A percentile compares a stretch with the other conserved stretches of the same genome.
These are phyloP conservation scores for Aspergillus costaricaensis DNA, from an alignment of 2,329 filamentous ascomycete species.

Conservation along the genomic window DNA sequence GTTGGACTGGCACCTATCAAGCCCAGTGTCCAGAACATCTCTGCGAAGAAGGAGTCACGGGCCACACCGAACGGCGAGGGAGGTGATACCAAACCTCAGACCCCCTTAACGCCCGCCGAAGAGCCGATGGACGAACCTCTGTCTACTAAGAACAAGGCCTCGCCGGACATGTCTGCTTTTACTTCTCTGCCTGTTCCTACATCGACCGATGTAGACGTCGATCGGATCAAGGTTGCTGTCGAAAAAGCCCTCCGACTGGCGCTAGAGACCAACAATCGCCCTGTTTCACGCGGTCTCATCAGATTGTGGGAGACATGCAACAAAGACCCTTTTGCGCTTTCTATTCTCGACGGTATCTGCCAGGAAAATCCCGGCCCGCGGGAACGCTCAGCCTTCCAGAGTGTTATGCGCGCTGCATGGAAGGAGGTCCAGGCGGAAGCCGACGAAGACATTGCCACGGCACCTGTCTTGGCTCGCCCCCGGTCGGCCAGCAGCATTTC, in stretches of 20 bases:
- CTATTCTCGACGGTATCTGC: constrained; percentile 33
- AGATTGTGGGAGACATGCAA: constrained; percentile 30
- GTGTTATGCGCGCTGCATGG: constrained; percentile 32
- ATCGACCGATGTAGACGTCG: constrained; percentile 30
- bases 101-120: constrained; percentile 18
- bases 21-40: constrained; percentile 43
- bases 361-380: constrained; percentile 28
- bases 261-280: constrained; percentile 30
- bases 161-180: constrained; percentile 22
- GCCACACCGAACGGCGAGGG: constrained; percentile 16
- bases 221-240: constrained; percentile 31
- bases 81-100: constrained; percentile 16
- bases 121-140: constrained; percentile 14
- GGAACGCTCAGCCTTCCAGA: constrained; percentile 33
- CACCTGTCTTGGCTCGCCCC: constrained; percentile 20
- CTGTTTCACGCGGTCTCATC: constrained; percentile 32
- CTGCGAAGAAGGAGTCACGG: constrained; percentile 45
- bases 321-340: constrained; percentile 35
- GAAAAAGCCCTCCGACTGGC: constrained; percentile 31
- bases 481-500: constrained; percentile 36
- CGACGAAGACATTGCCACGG: constrained; percentile 5
- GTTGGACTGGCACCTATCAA: constrained; percentile 48
- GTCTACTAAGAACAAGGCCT: constrained; percentile 13
- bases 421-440: constrained; percentile 15
- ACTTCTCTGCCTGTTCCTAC: constrained; percentile 23